Percentiles rank a stretch among this genome's conserved stretches.
Conservation (phyloP, 139 green algal species). For the Ettlia oleoabundans region DNA sequence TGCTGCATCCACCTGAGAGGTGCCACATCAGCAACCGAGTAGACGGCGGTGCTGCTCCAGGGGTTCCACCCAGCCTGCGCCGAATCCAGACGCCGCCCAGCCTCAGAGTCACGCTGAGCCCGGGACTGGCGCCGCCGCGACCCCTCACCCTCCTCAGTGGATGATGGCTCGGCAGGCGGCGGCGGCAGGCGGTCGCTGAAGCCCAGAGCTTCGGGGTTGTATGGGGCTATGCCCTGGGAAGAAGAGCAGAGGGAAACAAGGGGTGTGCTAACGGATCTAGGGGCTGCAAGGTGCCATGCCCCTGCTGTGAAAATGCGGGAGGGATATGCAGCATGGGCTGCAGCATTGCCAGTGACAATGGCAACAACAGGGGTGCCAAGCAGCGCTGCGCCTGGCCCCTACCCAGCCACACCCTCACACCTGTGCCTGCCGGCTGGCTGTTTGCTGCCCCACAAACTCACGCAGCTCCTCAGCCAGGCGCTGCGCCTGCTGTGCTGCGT, state of each 20-base stretch:
- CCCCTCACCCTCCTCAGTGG: not conserved
- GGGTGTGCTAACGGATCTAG: too few species aligned
- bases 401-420: not conserved
- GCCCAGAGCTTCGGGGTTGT: slow-evolving; percentile 25
- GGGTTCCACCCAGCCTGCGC: slow-evolving; percentile 19
- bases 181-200: slow-evolving; percentile 21
- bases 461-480: slow-evolving; percentile 24
- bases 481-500: slow-evolving; percentile 8
- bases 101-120: not conserved
- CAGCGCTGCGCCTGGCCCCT: too few species aligned
- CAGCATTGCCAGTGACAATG: too few species aligned
- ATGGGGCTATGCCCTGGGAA: slow-evolving; percentile 26
- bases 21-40: slow-evolving; percentile 40
- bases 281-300: too few species aligned
- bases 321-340: too few species aligned
- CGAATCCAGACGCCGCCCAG: not conserved
- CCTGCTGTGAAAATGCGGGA: too few species aligned
- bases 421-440: not conserved
- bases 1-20: slow-evolving; percentile 22
- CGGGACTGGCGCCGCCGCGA: not conserved
- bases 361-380: too few species aligned
- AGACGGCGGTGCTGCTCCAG: not conserved
- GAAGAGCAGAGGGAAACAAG: too few species aligned
- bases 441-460: slow-evolving; percentile 13
- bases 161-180: not conserved